These are phyloP conservation scores for Melastoma malabathricum DNA, from an alignment of 345 rosid species.

Conservation along the genomic window DNA sequence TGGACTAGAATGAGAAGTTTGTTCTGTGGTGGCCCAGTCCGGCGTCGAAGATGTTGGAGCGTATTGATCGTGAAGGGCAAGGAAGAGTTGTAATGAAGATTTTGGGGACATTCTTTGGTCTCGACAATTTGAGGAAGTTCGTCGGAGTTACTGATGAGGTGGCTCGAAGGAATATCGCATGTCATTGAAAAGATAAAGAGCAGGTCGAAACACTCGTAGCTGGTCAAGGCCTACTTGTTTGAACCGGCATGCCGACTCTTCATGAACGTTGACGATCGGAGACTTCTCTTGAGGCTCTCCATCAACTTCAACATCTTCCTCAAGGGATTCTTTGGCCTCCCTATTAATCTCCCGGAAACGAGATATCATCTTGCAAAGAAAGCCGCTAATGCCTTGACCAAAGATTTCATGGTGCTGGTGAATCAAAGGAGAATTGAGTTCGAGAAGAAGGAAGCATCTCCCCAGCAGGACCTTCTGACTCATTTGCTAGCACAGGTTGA, in stretches of 20 bases:
- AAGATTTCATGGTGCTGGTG: slow-evolving; percentile 4
- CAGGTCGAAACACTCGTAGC: slow-evolving; percentile 4
- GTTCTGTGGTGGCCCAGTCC: slow-evolving; percentile 5
- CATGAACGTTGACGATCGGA: slow-evolving; percentile 4
- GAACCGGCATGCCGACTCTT: slow-evolving; percentile 8
- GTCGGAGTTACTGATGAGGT: slow-evolving; percentile 5
- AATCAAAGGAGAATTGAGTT: slow-evolving; percentile 9
- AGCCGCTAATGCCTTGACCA: slow-evolving; percentile 8
- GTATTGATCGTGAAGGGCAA: neutral
- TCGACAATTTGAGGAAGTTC: slow-evolving; percentile 2
- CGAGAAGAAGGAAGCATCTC: slow-evolving; percentile 4
- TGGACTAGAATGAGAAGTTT: slow-evolving; percentile 5
- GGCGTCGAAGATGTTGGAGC: neutral
- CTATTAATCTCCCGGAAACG: slow-evolving; percentile 8
- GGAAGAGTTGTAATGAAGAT: slow-evolving; percentile 1
- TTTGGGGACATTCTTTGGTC: neutral
- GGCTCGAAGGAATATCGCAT: neutral
- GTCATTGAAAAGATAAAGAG: slow-evolving; percentile 8
- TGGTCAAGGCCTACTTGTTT: slow-evolving; percentile 4
- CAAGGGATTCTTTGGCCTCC: slow-evolving; percentile 5
- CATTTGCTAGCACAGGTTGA: slow-evolving; percentile 7
- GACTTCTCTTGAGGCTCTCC: slow-evolving; percentile 6
- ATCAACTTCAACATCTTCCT: slow-evolving; percentile 2
- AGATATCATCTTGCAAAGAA: slow-evolving; percentile 4
- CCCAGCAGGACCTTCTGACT: slow-evolving; percentile 12